Evolutionary conservation across 768 basidiomycete genomes (phyloP), one percentile per base, ranked within the genome.

Genomic region (Megacollybia marginata): DNA sequence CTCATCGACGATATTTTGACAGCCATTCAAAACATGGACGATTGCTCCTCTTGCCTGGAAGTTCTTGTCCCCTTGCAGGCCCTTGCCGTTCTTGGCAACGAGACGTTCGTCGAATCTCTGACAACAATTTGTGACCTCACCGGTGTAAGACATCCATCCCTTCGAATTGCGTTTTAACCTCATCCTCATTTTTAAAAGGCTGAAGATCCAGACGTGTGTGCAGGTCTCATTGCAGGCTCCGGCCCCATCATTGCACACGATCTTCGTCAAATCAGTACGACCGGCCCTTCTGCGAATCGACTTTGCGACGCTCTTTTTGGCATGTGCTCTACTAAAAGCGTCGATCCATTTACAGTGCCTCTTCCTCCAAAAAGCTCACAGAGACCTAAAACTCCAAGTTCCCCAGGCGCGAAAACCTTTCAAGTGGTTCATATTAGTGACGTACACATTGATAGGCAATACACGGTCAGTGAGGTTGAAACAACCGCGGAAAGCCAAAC

Each of bases 351-450:
- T 58, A 68, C 57, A 1, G 68, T 81, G 12, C 66, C 71, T 5
- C 70, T 81, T 51, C 73, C 78, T 2, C 23, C 23, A 6, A 28
- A 28, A 28, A 71, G 70, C 42, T 45, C 70, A 3, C 58, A 67
- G 8, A 73, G 77, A 1, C 48, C 59, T 1, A 61, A 62, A 13
- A 68, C 69, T 5, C 67, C 65, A 44, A 52, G 50, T 1, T 69
- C 66, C 50, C 54, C 48, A 4, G 72, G 72, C 2, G 59, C 58
- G 1, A 72, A 75, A 18, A 74, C 79, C 1, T 73, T 82, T 58
- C 71, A 78, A 53, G 76, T 82, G 7, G 72, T 73, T 0, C 82
- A 84, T 57, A 74, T 84, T 58, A 79, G 77, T 55, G 82, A 83
- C 57, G 75, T 76, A 5, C 82, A 84, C 54, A 76, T 84, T 34